phyloP scores from a whole-genome alignment of 257 asterid species.

The Penstemon barbatus region DNA sequence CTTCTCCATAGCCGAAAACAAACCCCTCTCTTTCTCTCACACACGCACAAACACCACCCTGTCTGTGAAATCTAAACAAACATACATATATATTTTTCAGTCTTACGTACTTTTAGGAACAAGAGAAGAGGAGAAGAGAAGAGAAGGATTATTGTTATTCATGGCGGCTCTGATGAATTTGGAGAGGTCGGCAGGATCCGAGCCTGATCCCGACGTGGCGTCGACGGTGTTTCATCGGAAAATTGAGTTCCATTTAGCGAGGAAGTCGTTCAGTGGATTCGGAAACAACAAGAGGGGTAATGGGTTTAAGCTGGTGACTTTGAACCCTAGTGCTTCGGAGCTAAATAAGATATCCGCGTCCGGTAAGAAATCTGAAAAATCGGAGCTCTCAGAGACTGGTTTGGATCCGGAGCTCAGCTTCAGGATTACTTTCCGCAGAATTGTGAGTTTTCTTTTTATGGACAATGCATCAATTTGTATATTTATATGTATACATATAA shows the following conservation, averaged over 20 bases:
- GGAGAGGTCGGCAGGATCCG: slow-evolving; percentile 27
- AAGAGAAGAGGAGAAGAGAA: too few species aligned
- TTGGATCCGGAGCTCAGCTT: slow-evolving; percentile 82
- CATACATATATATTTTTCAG: too few species aligned
- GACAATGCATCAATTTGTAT: neutral
- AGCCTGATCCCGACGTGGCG: slow-evolving; percentile 33
- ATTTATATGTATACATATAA: neutral
- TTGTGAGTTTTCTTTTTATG: slow-evolving; percentile 53
- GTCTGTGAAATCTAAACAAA: slow-evolving; percentile 16
- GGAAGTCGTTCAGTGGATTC: slow-evolving; percentile 71
- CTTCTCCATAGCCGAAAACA: slow-evolving; percentile 22
- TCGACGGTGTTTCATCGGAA: slow-evolving; percentile 53
- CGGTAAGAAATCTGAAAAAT: slow-evolving; percentile 34
- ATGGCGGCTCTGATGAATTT: slow-evolving; percentile 30
- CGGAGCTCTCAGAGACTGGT: slow-evolving; percentile 42
- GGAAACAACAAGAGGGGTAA: slow-evolving; percentile 31
- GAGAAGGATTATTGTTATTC: neutral
- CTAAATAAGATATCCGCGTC: slow-evolving; percentile 23
- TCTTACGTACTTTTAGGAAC: too few species aligned
- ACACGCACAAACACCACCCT: slow-evolving; percentile 4
- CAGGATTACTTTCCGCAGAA: slow-evolving; percentile 70
- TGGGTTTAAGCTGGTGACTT: slow-evolving; percentile 83
- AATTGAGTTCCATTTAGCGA: slow-evolving; percentile 68
- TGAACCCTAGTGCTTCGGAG: slow-evolving; percentile 58
- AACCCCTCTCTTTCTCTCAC: slow-evolving; percentile 4